A percentile compares a stretch with the other conserved stretches of the same genome.
Conservation (phyloP, 1,139 yeast species). For the Candida dubliniensis region DNA sequence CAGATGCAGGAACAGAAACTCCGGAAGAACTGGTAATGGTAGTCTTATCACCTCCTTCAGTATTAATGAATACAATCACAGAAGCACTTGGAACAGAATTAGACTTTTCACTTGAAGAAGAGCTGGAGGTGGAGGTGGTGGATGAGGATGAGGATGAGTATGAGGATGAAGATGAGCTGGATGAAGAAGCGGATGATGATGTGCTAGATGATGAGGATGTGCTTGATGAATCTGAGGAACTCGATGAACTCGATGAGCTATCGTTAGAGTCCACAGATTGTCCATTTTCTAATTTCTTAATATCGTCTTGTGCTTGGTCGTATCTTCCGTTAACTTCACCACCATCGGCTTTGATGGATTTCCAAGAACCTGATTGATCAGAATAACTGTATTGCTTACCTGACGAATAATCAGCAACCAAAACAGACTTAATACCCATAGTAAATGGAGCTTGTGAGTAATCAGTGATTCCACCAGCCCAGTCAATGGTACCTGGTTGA, state of each 20-base stretch:
- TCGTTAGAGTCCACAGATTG: constrained; percentile 13
- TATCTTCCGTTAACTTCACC: constrained; percentile 68
- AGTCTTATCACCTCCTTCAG: not conserved
- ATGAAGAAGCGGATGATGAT: constrained; percentile 4
- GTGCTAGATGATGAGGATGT: constrained; percentile 3
- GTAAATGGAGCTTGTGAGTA: constrained; percentile 65
- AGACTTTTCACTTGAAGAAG: not conserved
- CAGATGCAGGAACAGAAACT: no score
- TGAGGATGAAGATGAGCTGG: constrained; percentile 2
- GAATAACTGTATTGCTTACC: constrained; percentile 68
- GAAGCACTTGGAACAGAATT: constrained; percentile 2
- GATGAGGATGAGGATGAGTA: not conserved
- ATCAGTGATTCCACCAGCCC: constrained; percentile 85
- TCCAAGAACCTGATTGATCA: constrained; percentile 66
- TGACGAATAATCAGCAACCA: constrained; percentile 76
- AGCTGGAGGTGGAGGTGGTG: not conserved
- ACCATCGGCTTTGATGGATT: constrained; percentile 61
- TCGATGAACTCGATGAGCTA: not conserved
- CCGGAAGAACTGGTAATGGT: not conserved
- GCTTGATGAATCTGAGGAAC: constrained; percentile 5
- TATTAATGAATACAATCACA: not conserved
- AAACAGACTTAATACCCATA: constrained; percentile 61
- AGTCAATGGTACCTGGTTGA: constrained; percentile 67
- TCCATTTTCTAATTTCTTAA: constrained; percentile 35
- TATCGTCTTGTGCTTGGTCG: constrained; percentile 49